Evolutionary conservation across 495 filamentous ascomycete species (phyloP), one percentile per base, ranked within the genome.

Genomic region (Entonaema liquescens): DNA sequence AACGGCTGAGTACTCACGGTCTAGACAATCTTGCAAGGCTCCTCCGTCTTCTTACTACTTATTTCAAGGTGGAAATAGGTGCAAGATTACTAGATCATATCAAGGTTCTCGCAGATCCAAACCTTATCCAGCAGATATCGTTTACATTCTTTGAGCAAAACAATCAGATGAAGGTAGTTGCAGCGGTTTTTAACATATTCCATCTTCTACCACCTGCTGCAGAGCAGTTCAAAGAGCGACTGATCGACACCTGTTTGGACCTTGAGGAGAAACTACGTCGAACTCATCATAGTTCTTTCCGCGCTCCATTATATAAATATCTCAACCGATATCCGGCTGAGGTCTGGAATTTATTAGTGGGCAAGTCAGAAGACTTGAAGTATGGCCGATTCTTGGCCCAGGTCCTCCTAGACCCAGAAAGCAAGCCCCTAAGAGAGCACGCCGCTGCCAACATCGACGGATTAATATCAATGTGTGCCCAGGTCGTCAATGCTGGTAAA

Each of bases 1-100:
- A 94, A 78, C 89, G 95, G 56, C 79, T 99, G 47, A 97, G 90
- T 55, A 92, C 94, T 19, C 92, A 93, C 70, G 93, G 93, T 2
- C 84, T 99, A 28, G 94, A 98, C 70, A 96, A 97, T 19, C 85
- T 99, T 28, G 94, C 93, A 59, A 89, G 94, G 28, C 85, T 99
- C 4, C 80, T 99, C 64, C 91, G 93, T 28, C 84, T 99, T 0
- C 81, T 99, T 21, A 99, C 96, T 0, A 98, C 96, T 56, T 98
- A 98, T 76, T 99, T 99, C 83, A 99, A 99, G 80, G 95, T 97
- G 2, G 96, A 98, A 76, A 99, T 99, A 53, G 96, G 96, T 5
- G 87, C 93, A 35, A 87, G 94, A 47, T 80, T 99, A 7, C 82
- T 99, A 15, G 94, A 97, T 50, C 96, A 99, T 68, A 90, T 98